Conservation (phyloP, 306 rosid species). For the Vicia faba region DNA sequence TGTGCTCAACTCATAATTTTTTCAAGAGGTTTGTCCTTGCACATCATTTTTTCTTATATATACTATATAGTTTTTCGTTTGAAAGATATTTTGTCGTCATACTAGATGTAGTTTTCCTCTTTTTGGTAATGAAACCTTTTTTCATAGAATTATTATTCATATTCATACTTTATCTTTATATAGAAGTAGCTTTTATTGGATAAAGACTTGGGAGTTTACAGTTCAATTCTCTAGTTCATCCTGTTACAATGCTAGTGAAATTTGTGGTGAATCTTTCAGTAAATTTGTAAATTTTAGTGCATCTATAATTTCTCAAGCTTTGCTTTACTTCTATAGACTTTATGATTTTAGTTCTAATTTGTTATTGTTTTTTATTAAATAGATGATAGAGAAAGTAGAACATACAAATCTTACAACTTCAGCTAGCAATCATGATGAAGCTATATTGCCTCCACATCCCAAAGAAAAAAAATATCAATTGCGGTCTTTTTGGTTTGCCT, state of each 20-base stretch:
- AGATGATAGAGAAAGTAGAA: no score
- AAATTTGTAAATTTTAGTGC: neutral
- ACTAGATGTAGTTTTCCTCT: neutral
- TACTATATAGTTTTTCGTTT: neutral
- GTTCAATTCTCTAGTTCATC: neutral
- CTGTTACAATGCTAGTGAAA: neutral
- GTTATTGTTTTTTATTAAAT: no score
- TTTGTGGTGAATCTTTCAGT: slow-evolving; percentile 17
- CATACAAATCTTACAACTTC: no score
- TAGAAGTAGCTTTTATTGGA: slow-evolving; percentile 18
- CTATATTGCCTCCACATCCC: no score
- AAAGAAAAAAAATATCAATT: no score
- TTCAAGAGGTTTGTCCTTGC: slow-evolving; percentile 5
- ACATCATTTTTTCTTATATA: neutral
- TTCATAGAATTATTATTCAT: slow-evolving; percentile 1
- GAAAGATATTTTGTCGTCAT: slow-evolving; percentile 1
- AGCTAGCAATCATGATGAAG: no score
- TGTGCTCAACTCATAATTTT: neutral
- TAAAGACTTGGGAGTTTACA: slow-evolving; percentile 8
- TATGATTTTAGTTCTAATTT: no score
- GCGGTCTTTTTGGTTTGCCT: slow-evolving; percentile 79
- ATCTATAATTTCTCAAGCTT: no score
- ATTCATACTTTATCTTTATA: slow-evolving; percentile 8
- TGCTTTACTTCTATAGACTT: no score
- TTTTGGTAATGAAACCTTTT: slow-evolving; percentile 14